These are phyloP conservation scores for Aulographum hederae DNA, from an alignment of 2,329 filamentous ascomycete genomes.

Conservation along the genomic window DNA sequence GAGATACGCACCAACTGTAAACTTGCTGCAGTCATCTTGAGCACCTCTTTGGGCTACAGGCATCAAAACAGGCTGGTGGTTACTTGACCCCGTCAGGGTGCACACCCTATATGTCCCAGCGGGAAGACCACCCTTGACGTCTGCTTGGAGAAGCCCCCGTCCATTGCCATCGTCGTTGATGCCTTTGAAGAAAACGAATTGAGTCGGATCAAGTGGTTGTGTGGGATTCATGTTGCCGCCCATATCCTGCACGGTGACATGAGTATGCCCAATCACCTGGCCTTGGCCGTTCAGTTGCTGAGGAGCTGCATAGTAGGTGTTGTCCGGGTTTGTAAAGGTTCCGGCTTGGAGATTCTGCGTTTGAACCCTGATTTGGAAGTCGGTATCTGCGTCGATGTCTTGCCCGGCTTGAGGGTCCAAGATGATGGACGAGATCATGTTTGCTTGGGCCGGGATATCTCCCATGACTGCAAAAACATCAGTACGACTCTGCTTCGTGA, in stretches of 20 bases:
- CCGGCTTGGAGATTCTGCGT: conserved; percentile 32
- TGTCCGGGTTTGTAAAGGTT: conserved; percentile 34
- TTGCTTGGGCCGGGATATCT: conserved; percentile 28
- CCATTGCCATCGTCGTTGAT: conserved; percentile 33
- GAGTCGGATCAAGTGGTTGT: conserved; percentile 19
- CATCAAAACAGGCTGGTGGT: conserved; percentile 41
- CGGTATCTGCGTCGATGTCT: conserved; percentile 18
- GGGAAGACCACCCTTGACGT: conserved; percentile 27
- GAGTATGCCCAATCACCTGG: conserved; percentile 27
- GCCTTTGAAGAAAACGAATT: conserved; percentile 40
- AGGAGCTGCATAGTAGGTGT: conserved; percentile 36
- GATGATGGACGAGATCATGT: conserved; percentile 39
- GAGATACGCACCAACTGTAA: neutral
- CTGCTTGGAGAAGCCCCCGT: conserved; percentile 25
- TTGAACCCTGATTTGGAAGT: conserved; percentile 31
- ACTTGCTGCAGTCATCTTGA: conserved; percentile 31
- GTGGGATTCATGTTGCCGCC: conserved; percentile 16
- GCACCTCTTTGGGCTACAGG: conserved; percentile 35
- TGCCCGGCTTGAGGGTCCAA: conserved; percentile 25
- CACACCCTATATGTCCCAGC: conserved; percentile 32
- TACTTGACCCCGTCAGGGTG: conserved; percentile 30
- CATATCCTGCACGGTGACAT: conserved; percentile 34
- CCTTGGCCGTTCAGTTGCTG: conserved; percentile 26
- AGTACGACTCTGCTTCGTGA: too few relatives aligned
- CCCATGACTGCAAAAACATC: conserved; percentile 36